Evolutionary conservation across 306 rosid species (phyloP).

Genomic region (Dryas octopetala): DNA sequence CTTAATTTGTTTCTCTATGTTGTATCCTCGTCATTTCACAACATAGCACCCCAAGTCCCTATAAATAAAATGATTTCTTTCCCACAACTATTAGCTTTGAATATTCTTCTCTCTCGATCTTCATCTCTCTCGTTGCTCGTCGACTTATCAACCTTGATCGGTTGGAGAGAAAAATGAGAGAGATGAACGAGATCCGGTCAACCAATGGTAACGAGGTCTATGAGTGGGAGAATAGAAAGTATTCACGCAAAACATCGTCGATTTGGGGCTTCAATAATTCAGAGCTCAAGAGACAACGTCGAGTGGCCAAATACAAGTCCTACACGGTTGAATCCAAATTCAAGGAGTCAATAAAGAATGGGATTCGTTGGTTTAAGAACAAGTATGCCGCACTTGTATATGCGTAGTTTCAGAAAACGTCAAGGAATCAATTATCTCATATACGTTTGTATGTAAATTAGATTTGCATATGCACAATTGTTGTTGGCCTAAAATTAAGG

Average conservation of each 20-base stretch:
- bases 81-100: not conserved
- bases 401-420: not conserved
- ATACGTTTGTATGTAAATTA: not conserved
- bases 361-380: slow-evolving; percentile 42
- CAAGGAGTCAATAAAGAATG: slow-evolving; percentile 27
- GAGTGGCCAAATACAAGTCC: slow-evolving; percentile 37
- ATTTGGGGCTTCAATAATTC: not conserved
- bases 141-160: slow-evolving; percentile 11
- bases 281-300: slow-evolving; percentile 35
- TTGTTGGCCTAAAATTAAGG: not conserved
- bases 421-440: not conserved
- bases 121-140: slow-evolving; percentile 6
- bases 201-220: not conserved
- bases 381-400: slow-evolving; percentile 31
- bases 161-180: slow-evolving; percentile 15
- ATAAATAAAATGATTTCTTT: not conserved
- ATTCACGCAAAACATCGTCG: not conserved
- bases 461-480: slow-evolving; percentile 2
- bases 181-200: not conserved
- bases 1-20: no score
- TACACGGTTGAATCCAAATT: slow-evolving; percentile 20
- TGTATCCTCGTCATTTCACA: no score
- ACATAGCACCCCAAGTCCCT: not conserved
- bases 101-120: not conserved
- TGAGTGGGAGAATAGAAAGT: not conserved